Conservation (phyloP, 108 stramenopile species). For the Skeletonema potamos region DNA sequence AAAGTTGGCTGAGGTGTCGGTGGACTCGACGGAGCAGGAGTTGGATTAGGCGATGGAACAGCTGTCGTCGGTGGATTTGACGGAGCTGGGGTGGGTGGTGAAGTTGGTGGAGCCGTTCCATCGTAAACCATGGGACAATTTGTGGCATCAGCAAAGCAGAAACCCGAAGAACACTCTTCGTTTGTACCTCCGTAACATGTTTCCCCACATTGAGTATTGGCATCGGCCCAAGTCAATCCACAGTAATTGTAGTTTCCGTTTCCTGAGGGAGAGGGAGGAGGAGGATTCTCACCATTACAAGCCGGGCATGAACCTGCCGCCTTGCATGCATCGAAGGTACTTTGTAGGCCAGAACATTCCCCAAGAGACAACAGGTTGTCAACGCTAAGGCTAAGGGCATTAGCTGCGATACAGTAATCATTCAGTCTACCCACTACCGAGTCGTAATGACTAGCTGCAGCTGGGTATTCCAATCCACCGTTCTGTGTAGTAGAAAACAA, state of each 20-base stretch:
- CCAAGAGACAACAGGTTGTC: not conserved
- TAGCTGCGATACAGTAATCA: not conserved
- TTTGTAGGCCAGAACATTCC: not conserved
- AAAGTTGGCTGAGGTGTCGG: not conserved
- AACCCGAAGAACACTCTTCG: not conserved
- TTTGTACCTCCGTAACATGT: not conserved
- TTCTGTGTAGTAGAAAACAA: not conserved
- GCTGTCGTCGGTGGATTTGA: not conserved
- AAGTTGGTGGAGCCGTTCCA: not conserved
- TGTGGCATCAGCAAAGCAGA: not conserved
- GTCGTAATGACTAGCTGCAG: not conserved
- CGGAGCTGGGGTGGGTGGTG: not conserved
- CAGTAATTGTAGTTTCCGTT: not conserved
- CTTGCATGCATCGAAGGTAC: not conserved
- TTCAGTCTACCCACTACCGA: not conserved
- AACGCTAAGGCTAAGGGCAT: not conserved
- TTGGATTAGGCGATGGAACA: not conserved
- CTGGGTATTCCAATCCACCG: constrained; percentile 2
- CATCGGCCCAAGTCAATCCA: not conserved
- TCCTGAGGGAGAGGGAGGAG: not conserved
- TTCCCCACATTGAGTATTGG: not conserved
- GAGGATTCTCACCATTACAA: not conserved
- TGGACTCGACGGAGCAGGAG: not conserved
- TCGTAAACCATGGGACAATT: not conserved
- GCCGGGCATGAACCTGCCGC: not conserved